Percentiles rank a stretch among this genome's conserved stretches.
Conservation (phyloP, 345 rosid genomes). For the Citrus australasica region DNA sequence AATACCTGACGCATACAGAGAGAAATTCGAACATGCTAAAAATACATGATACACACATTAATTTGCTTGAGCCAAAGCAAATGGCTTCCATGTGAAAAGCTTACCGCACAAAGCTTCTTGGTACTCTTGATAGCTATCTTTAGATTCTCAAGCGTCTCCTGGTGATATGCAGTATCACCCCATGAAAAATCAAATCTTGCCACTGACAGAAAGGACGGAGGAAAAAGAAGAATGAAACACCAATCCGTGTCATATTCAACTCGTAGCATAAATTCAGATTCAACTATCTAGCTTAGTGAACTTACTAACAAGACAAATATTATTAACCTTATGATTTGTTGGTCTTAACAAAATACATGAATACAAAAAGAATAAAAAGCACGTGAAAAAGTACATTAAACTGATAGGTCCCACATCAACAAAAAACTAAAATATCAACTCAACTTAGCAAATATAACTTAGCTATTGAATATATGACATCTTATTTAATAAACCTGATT, state of each 20-base stretch:
- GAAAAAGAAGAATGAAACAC: constrained; percentile 6
- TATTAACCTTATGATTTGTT: neutral
- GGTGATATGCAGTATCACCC: constrained; percentile 65
- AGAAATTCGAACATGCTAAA: neutral
- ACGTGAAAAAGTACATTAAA: neutral
- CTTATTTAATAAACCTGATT: neutral
- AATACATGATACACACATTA: neutral
- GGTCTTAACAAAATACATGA: neutral
- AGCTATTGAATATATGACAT: neutral
- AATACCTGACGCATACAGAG: neutral
- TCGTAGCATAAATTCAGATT: neutral
- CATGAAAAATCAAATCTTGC: constrained; percentile 75
- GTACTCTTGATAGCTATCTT: constrained; percentile 50
- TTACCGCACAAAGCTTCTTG: constrained; percentile 68
- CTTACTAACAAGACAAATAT: neutral
- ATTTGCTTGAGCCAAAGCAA: neutral
- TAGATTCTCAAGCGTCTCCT: constrained; percentile 63
- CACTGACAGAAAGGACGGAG: constrained; percentile 28
- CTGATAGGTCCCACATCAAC: neutral
- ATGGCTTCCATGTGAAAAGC: constrained; percentile 6
- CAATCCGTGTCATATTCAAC: constrained; percentile 2
- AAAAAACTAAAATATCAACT: neutral
- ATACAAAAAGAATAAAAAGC: neutral
- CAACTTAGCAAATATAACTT: neutral
- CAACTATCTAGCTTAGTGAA: neutral